A percentile compares a stretch with the other conserved stretches of the same genome.
Evolutionary conservation across 2,329 filamentous ascomycete genomes (phyloP).

Genomic region (Diaporthe velutina): DNA sequence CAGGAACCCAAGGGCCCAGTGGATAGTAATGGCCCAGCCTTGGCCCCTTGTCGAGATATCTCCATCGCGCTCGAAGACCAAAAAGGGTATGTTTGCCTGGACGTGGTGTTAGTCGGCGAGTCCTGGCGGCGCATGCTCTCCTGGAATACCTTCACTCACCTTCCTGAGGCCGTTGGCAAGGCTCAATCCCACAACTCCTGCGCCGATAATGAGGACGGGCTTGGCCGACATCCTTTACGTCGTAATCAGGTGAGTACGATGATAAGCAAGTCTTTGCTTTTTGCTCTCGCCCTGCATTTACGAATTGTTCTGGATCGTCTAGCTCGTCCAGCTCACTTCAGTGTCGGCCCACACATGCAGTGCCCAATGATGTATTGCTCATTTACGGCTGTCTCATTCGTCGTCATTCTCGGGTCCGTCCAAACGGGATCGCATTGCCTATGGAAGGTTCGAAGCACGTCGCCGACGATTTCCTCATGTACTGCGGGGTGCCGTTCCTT

Average conservation of each 20-base stretch:
- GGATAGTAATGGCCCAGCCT: conserved; percentile 72
- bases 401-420: background rate
- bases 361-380: background rate
- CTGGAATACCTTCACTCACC: background rate
- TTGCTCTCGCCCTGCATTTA: background rate
- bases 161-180: conserved; percentile 54
- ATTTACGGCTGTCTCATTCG: background rate
- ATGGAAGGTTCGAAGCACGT: background rate
- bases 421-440: background rate
- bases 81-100: background rate
- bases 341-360: too few relatives aligned
- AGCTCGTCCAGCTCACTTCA: background rate
- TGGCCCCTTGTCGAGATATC: conserved; percentile 44
- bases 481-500: conserved; percentile 16
- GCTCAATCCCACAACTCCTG: conserved; percentile 53
- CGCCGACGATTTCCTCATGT: background rate
- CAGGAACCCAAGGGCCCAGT: conserved; percentile 63
- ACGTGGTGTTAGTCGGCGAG: background rate
- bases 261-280: background rate
- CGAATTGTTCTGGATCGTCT: too few relatives aligned
- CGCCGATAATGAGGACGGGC: conserved; percentile 53
- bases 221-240: background rate
- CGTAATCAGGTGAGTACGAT: background rate
- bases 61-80: conserved; percentile 7
- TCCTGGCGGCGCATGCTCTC: background rate